phyloP scores from a whole-genome alignment of 2,329 filamentous ascomycete genomes.

The Pyrenophora tritici-repentis region DNA sequence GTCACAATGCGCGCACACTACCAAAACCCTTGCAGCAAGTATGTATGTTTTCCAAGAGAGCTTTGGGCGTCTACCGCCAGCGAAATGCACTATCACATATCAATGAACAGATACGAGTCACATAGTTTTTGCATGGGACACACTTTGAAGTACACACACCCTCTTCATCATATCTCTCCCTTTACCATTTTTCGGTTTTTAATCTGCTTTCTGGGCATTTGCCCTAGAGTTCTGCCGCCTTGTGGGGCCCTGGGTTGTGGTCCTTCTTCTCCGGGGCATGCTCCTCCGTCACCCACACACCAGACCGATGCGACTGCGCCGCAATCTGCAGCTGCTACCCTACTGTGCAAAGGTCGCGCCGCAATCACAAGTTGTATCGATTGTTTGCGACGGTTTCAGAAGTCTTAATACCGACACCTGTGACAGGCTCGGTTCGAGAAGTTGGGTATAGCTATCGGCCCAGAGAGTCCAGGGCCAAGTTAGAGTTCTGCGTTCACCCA shows the following conservation, averaged over 20 bases:
- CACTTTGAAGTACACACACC: not conserved
- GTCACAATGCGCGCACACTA: not conserved
- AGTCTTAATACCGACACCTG: not conserved
- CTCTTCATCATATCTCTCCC: not conserved
- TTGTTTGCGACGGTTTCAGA: conserved; percentile 4
- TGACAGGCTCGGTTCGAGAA: not conserved
- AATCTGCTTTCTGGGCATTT: not conserved
- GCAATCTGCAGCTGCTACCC: conserved; percentile 11
- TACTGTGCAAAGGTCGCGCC: conserved; percentile 5
- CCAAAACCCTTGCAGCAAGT: not conserved
- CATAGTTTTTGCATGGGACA: not conserved
- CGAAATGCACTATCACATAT: not conserved
- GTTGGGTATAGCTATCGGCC: not conserved
- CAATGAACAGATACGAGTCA: not conserved
- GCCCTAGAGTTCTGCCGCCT: not conserved
- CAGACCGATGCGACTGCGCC: conserved; percentile 10
- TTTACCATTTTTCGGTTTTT: not conserved
- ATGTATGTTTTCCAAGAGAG: not conserved
- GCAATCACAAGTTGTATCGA: conserved; percentile 18
- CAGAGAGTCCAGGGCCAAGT: not conserved
- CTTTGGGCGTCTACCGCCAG: not conserved
- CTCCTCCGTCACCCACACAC: conserved; percentile 5
- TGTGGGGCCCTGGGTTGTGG: conserved; percentile 8
- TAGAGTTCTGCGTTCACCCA: not conserved
- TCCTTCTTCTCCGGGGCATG: conserved; percentile 5